phyloP scores from a whole-genome alignment of 2,329 filamentous ascomycete genomes.

The Microsporum canis region DNA sequence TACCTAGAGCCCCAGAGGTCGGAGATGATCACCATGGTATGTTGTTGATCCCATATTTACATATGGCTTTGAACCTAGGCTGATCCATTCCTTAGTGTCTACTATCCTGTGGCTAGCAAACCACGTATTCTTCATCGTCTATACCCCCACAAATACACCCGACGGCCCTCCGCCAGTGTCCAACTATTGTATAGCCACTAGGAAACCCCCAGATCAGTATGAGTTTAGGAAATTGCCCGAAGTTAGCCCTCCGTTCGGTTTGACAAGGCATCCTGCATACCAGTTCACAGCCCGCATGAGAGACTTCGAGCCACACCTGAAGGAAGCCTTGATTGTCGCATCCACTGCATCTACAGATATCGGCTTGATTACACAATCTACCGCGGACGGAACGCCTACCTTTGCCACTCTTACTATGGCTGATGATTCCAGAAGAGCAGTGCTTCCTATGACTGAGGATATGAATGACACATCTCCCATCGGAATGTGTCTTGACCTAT shows the following conservation, averaged over 20 bases:
- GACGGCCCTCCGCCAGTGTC: conserved; percentile 50
- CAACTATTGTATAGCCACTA: conserved; percentile 67
- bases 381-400: conserved; percentile 49
- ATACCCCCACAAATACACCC: conserved; percentile 52
- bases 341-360: conserved; percentile 73
- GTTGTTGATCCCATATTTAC: conserved; percentile 19
- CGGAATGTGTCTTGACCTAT: conserved; percentile 74
- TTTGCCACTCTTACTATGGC: conserved; percentile 64
- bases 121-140: conserved; percentile 66
- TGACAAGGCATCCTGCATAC: conserved; percentile 55
- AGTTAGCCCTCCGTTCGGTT: conserved; percentile 60
- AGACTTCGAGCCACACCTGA: conserved; percentile 67
- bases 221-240: conserved; percentile 64
- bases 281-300: conserved; percentile 67
- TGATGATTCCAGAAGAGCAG: conserved; percentile 63
- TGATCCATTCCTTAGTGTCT: conserved; percentile 43
- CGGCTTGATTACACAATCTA: conserved; percentile 63
- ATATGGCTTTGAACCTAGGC: not conserved
- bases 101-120: conserved; percentile 83
- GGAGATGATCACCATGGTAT: conserved; percentile 55
- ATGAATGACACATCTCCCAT: conserved; percentile 64
- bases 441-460: conserved; percentile 56
- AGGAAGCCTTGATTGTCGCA: conserved; percentile 69
- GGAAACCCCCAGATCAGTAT: conserved; percentile 44
- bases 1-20: conserved; percentile 64